phyloP scores from a whole-genome alignment of 495 filamentous ascomycete species.

The Cercophora newfieldiana region DNA sequence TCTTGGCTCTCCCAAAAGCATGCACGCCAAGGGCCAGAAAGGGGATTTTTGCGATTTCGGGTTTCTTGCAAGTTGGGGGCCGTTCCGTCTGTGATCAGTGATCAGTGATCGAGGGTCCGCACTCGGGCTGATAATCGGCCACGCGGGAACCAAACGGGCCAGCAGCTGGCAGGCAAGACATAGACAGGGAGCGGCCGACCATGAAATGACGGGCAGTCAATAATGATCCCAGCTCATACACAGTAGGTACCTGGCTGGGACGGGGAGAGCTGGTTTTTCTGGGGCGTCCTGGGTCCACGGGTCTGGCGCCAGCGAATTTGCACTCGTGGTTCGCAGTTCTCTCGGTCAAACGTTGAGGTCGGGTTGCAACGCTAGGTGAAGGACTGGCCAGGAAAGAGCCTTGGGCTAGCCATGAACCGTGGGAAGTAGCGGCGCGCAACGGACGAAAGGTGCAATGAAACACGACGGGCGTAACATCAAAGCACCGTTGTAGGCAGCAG shows the following conservation, averaged over 20 bases:
- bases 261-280: background rate
- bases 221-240: background rate
- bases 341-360: too few species aligned
- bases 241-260: background rate
- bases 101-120: background rate
- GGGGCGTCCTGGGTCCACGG: background rate
- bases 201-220: background rate
- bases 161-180: background rate
- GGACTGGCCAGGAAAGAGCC: too few species aligned
- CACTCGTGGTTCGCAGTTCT: too few species aligned
- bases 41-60: background rate
- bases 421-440: background rate
- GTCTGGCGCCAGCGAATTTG: too few species aligned
- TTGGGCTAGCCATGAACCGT: background rate
- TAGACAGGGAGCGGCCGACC: background rate
- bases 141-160: background rate
- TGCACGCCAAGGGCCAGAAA: background rate
- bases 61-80: background rate
- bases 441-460: constrained; percentile 4
- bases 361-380: too few species aligned
- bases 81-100: background rate
- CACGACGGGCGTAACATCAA: constrained; percentile 3
- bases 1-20: background rate
- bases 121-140: background rate
- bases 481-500: constrained; percentile 13